Base-by-base conservation (phyloP, 495 filamentous ascomycete species). In the Daldinia decipiens region DNA sequence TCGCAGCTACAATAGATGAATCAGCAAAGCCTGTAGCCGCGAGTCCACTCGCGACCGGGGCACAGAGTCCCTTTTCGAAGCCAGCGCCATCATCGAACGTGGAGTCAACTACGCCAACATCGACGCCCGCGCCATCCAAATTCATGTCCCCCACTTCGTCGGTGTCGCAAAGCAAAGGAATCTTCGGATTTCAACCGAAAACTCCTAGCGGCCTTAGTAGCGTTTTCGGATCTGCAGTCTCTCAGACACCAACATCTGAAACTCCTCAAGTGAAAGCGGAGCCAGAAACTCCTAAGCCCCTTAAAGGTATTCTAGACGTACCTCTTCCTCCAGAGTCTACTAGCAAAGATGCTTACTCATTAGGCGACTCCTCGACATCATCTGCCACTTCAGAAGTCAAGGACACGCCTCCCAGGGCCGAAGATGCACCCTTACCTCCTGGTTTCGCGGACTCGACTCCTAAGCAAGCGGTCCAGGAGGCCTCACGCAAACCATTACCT, bases 241-340 rank as follows among this genome's bases (percentile, higher is more conserved):
- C 74, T 9, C 68, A 74, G 59, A 59, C 62, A 24, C 61, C 72
- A 13, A 31, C 24, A 31, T 54, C 27, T 27, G 64, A 74, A 52
- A 64, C 72, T n/a, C 77, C 79, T 11, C 76, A 78, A 68, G 68
- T 79, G 52, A 83, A 83, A 69, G 45, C 70, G 19, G 78, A 81
- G 64, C 70, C 72, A 47, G 76, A 79, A 36, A 67, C 79, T 31
- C 67, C 74, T 27, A 76, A 76, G 15, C 52, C 68, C 7, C 38
- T 59, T 47, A 52, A 52, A 40, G 45, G 24, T 52, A 63, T 77
- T 50, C 58, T 80, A 51, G 87, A 90, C 71, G 75, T 85, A 13
- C 92, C 93, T 57, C 78, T 94, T 38, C 92, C 92, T 32, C 92
- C 92, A n/a, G 90, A 94, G 66, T 77, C 91, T 47, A 92, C 90